These are phyloP conservation scores for Botryotinia narcissicola DNA, from an alignment of 2,329 filamentous ascomycete species.

Conservation along the genomic window DNA sequence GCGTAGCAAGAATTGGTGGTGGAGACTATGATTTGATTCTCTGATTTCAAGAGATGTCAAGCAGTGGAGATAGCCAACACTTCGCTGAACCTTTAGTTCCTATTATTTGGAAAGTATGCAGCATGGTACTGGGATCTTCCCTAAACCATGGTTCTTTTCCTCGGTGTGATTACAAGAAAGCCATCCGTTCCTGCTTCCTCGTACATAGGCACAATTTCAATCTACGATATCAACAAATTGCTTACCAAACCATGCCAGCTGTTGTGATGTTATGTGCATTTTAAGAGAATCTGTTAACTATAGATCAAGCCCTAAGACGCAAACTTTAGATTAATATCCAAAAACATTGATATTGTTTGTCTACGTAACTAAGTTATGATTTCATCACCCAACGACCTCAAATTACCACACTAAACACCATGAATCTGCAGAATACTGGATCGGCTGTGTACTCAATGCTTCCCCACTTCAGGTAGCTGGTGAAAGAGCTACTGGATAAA, in stretches of 20 bases:
- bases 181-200: not conserved
- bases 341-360: not conserved
- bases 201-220: not conserved
- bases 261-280: not conserved
- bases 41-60: not conserved
- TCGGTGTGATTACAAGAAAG: not conserved
- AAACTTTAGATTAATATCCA: not conserved
- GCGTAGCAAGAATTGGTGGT: not conserved
- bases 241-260: not conserved
- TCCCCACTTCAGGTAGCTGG: not conserved
- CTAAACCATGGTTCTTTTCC: not conserved
- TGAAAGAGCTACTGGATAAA: not conserved
- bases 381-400: not conserved
- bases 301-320: not conserved
- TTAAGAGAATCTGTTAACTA: rapidly evolving
- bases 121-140: not conserved
- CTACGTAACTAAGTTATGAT: rapidly evolving
- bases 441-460: rapidly evolving
- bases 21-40: not conserved
- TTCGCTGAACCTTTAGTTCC: not conserved
- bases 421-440: rapidly evolving
- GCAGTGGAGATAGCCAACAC: rapidly evolving
- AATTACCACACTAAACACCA: rapidly evolving
- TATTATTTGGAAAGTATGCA: not conserved
- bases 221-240: not conserved